These are phyloP conservation scores for Orbilia blumenaviensis DNA, from an alignment of 2,329 filamentous ascomycete species.

Conservation along the genomic window DNA sequence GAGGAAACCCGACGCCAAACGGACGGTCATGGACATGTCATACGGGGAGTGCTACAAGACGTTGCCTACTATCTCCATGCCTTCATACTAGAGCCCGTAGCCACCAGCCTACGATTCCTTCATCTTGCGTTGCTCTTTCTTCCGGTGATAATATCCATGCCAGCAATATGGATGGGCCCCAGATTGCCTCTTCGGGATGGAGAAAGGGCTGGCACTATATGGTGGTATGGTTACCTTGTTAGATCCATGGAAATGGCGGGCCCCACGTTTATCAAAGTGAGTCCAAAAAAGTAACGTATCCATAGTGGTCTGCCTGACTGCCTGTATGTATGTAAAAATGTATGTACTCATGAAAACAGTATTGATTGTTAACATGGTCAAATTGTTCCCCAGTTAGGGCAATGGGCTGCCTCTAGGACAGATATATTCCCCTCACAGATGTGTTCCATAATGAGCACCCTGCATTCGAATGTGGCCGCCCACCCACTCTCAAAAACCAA, in stretches of 20 bases:
- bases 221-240: constrained; percentile 94
- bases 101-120: constrained; percentile 85
- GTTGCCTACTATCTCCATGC: constrained; percentile 60
- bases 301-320: no score
- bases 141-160: constrained; percentile 82
- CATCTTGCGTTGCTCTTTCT: constrained; percentile 89
- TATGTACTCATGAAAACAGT: no score
- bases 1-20: background rate
- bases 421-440: constrained; percentile 95
- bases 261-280: constrained; percentile 94
- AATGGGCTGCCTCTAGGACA: constrained; percentile 96
- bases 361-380: background rate
- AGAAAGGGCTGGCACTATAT: constrained; percentile 82
- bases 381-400: constrained; percentile 73
- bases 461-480: constrained; percentile 93
- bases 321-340: no score
- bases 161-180: constrained; percentile 79
- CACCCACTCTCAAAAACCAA: constrained; percentile 85
- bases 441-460: constrained; percentile 90
- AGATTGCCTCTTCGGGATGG: constrained; percentile 72
- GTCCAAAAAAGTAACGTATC: constrained; percentile 6
- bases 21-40: no score
- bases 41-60: background rate
- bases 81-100: constrained; percentile 73
- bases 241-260: constrained; percentile 90